These are phyloP conservation scores for Platanthera guangdongensis DNA, from an alignment of 106 monocot genomes.

Conservation along the genomic window DNA sequence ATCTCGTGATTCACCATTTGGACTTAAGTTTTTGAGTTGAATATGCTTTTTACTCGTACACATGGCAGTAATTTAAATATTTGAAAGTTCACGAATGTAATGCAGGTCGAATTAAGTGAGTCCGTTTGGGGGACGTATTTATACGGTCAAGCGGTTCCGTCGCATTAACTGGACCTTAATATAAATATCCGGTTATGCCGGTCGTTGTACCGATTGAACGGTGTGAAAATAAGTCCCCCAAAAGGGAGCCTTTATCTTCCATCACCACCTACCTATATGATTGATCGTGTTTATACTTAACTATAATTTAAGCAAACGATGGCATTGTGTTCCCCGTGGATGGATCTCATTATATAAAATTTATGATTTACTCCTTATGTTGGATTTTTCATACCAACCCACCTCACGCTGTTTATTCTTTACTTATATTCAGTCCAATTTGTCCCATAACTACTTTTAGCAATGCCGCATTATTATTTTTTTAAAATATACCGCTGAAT, in stretches of 20 bases:
- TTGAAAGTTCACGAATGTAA: no score
- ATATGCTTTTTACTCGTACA: no score
- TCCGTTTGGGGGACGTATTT: no score
- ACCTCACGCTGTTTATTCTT: neutral
- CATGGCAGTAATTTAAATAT: no score
- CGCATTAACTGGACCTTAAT: no score
- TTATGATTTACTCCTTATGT: neutral
- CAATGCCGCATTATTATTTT: neutral
- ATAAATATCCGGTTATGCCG: no score
- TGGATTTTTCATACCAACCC: neutral
- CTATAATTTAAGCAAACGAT: neutral
- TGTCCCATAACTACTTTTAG: neutral
- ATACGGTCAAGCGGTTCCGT: no score
- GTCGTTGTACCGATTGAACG: no score
- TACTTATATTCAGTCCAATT: neutral
- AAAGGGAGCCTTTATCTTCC: neutral
- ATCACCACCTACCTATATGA: conserved; percentile 2
- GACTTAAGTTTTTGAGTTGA: no score
- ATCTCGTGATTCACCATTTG: no score
- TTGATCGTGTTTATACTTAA: neutral
- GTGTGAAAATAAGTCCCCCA: no score
- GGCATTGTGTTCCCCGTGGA: neutral
- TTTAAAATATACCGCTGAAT: neutral
- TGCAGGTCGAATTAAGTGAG: no score
- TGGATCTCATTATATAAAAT: neutral